phyloP scores from a whole-genome alignment of 208 protist genomes.

The Crithidia sp. region DNA sequence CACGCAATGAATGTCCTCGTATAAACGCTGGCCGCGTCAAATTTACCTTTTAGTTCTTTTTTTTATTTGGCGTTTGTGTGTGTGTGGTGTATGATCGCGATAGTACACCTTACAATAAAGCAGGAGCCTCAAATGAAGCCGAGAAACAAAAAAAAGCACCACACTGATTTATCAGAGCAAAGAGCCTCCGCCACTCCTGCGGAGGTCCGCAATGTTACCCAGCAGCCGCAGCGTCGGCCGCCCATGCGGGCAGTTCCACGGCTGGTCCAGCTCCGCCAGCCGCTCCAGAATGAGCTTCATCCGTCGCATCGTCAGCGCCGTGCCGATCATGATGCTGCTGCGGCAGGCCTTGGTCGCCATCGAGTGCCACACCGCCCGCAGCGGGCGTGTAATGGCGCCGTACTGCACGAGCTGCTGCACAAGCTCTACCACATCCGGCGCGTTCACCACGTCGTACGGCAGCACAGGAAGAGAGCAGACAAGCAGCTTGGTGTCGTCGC shows the following conservation, averaged over 20 bases:
- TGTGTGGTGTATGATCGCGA: no score
- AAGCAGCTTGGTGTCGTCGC: constrained; percentile 66
- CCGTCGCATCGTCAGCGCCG: constrained; percentile 62
- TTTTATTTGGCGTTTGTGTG: no score
- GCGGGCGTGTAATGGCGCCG: constrained; percentile 52
- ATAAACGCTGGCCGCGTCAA: no score
- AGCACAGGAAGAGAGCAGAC: constrained; percentile 83
- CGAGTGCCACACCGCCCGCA: constrained; percentile 89
- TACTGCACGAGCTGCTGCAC: constrained; percentile 80
- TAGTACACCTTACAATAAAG: no score
- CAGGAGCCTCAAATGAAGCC: no score
- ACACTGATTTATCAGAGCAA: not conserved
- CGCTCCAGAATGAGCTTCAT: constrained; percentile 84
- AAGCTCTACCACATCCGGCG: constrained; percentile 90
- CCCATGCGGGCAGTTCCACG: constrained; percentile 96
- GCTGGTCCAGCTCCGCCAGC: constrained; percentile 83
- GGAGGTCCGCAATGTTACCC: constrained; percentile 40
- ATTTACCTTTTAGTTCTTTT: no score
- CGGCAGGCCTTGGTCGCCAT: constrained; percentile 94
- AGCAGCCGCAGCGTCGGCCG: constrained; percentile 89
- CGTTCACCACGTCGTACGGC: constrained; percentile 85
- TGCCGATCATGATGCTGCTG: constrained; percentile 95
- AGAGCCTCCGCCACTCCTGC: not conserved
- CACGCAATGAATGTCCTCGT: no score
- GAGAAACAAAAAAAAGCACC: not conserved